phyloP scores from a whole-genome alignment of 768 basidiomycete genomes.

The Candolleomyces eurysporus region DNA sequence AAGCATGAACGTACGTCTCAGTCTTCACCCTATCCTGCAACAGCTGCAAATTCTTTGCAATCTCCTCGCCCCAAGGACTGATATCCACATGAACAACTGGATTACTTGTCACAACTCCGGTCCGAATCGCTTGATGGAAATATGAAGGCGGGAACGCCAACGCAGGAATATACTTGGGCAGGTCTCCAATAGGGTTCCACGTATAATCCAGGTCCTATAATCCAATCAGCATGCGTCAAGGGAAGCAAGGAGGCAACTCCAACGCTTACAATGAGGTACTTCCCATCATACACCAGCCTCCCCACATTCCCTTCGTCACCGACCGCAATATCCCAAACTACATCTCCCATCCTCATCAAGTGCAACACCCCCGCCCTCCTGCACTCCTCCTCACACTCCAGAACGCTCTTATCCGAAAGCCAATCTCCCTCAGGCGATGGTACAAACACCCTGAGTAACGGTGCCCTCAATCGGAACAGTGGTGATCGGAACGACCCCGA shows the following conservation, averaged over 20 bases:
- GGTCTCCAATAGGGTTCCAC: conserved; percentile 71
- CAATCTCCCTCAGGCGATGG: conserved; percentile 86
- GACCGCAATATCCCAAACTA: conserved; percentile 85
- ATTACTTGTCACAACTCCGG: conserved; percentile 50
- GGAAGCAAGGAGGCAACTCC: conserved; percentile 14
- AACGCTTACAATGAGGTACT: conserved; percentile 72
- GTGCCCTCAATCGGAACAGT: conserved; percentile 69
- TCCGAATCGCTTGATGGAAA: conserved; percentile 82
- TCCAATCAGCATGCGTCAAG: conserved; percentile 11
- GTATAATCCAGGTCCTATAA: conserved; percentile 81
- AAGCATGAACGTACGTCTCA: conserved; percentile 64
- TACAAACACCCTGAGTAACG: conserved; percentile 77
- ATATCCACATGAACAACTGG: conserved; percentile 74
- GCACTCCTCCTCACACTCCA: conserved; percentile 82
- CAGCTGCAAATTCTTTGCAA: conserved; percentile 69
- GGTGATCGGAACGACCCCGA: conserved; percentile 60
- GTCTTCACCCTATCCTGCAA: conserved; percentile 75
- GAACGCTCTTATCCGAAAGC: conserved; percentile 77
- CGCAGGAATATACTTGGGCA: conserved; percentile 78
- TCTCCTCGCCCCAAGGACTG: conserved; percentile 75
- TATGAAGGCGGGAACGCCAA: conserved; percentile 85
- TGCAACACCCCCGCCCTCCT: conserved; percentile 62
- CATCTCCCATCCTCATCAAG: conserved; percentile 71
- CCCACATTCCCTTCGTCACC: conserved; percentile 85
- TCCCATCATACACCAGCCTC: conserved; percentile 86